Evolutionary conservation across 345 rosid genomes (phyloP).

Genomic region (Populus nigra): DNA sequence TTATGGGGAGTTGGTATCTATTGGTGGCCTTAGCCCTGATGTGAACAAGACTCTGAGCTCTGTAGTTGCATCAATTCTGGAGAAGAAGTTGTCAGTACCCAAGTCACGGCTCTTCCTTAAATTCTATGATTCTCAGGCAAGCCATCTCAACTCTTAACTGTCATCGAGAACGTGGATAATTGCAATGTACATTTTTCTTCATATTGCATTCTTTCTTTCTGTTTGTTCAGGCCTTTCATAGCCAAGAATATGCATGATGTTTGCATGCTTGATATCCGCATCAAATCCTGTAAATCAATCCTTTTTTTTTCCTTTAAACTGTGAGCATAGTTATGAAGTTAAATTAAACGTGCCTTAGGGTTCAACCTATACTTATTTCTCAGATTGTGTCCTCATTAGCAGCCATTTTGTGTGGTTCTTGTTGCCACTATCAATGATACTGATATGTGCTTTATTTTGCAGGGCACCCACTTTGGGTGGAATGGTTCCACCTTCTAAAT

Average conservation of each 20-base stretch:
- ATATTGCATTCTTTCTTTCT: slow-evolving; percentile 56
- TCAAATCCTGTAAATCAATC: slow-evolving; percentile 62
- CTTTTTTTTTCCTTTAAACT: background rate
- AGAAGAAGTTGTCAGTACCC: slow-evolving; percentile 77
- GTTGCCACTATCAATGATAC: background rate
- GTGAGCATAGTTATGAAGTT: slow-evolving; percentile 17
- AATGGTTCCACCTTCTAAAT: slow-evolving; percentile 81
- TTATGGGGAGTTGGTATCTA: slow-evolving; percentile 85
- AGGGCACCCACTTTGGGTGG: slow-evolving; percentile 96
- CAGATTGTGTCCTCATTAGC: background rate
- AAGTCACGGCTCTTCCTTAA: slow-evolving; percentile 82
- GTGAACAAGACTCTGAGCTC: slow-evolving; percentile 84
- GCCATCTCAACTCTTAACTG: slow-evolving; percentile 23
- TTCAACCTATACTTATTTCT: slow-evolving; percentile 3
- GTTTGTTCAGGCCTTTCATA: slow-evolving; percentile 86
- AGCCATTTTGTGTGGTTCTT: background rate
- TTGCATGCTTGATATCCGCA: slow-evolving; percentile 93
- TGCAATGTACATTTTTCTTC: slow-evolving; percentile 36
- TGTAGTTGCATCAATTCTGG: slow-evolving; percentile 68
- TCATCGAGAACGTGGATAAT: slow-evolving; percentile 16
- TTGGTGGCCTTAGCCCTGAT: slow-evolving; percentile 81
- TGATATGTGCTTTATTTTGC: slow-evolving; percentile 27
- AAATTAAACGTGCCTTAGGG: background rate
- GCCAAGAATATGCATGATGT: slow-evolving; percentile 95
- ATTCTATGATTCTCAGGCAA: slow-evolving; percentile 83